A percentile compares a stretch with the other conserved stretches of the same genome.
phyloP scores from a whole-genome alignment of 2,329 filamentous ascomycete genomes.

The Alternaria tenuissima region DNA sequence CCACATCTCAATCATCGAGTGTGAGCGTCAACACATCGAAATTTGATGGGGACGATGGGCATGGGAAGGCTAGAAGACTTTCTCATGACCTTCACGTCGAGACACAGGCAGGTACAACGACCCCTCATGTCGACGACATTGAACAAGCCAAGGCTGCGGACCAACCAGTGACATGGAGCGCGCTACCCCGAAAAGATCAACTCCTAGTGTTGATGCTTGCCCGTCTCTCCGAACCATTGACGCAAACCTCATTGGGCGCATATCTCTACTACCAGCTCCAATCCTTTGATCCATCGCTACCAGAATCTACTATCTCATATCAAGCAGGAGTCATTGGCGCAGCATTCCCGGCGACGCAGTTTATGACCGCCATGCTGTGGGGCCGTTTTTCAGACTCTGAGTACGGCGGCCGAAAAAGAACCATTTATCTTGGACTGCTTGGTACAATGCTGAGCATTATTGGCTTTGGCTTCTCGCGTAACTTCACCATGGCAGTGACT shows the following conservation, averaged over 20 bases:
- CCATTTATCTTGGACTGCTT: conserved; percentile 77
- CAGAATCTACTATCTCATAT: conserved; percentile 71
- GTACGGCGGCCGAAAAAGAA: conserved; percentile 73
- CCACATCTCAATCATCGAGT: neutral
- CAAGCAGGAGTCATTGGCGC: conserved; percentile 82
- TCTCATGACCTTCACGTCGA: conserved; percentile 30
- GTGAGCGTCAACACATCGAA: neutral
- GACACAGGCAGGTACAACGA: conserved; percentile 28
- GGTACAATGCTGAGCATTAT: conserved; percentile 73
- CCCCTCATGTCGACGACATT: conserved; percentile 31
- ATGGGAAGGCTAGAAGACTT: neutral
- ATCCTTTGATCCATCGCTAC: conserved; percentile 70
- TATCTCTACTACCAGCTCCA: conserved; percentile 92
- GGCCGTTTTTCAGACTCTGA: conserved; percentile 73
- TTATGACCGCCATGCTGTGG: conserved; percentile 84
- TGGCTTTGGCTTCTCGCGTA: conserved; percentile 73
- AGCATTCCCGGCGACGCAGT: conserved; percentile 82
- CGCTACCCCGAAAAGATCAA: conserved; percentile 79
- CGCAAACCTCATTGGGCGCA: conserved; percentile 69
- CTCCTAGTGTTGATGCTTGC: conserved; percentile 79
- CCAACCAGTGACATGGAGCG: conserved; percentile 70
- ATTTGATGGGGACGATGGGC: neutral
- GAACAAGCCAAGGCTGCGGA: conserved; percentile 40
- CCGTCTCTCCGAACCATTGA: conserved; percentile 81
- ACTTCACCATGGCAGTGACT: conserved; percentile 67